Evolutionary conservation across 495 filamentous ascomycete genomes (phyloP), one percentile per base, ranked within the genome.

Genomic region (Xylaria sp.): DNA sequence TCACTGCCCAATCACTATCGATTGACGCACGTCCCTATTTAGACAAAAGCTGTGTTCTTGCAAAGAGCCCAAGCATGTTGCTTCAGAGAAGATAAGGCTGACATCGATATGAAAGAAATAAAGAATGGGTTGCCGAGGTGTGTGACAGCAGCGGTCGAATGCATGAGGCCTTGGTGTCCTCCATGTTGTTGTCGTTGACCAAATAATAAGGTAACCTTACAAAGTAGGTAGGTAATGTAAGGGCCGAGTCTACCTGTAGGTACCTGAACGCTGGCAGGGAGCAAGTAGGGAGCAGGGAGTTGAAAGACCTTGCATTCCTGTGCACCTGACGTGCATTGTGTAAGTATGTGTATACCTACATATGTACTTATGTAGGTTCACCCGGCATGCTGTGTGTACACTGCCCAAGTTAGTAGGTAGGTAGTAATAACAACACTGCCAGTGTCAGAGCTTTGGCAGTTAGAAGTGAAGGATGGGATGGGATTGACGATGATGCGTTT

Each of bases 401-500:
- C 21, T 43, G 61, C 41, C 61, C 15, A 46, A 63, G 21, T 14
- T 14, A n/a, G 57, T 31, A 50, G 37, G 41, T 64, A 52, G 40
- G 62, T n/a, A 35, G 29, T 37, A 41, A 33, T 58, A 44, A 44
- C 19, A 68, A 35, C 15, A 68, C 8, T 33, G 43, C 31, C 55
- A 68, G 3, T 33, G 43, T 41, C 55, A 61, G 14, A 62, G 61
- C 67, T 19, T 24, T 14, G 21, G 15, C 21, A 19, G 21, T 46
- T 31, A 15, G 48, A 57, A 52, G n/a, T n/a, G n/a, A n/a, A n/a
- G n/a, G n/a, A n/a, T n/a, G n/a, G n/a, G 46, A 55, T 26, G n/a
- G 40, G 29, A 58, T 67, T 71, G 40, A 65, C 15, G 70, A 68
- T 50, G 64, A 72, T 67, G 70, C 75, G 73, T 75, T 75, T 74